These are phyloP conservation scores for Diutina mesorugosa DNA, from an alignment of 1,139 yeast genomes.

Conservation along the genomic window DNA sequence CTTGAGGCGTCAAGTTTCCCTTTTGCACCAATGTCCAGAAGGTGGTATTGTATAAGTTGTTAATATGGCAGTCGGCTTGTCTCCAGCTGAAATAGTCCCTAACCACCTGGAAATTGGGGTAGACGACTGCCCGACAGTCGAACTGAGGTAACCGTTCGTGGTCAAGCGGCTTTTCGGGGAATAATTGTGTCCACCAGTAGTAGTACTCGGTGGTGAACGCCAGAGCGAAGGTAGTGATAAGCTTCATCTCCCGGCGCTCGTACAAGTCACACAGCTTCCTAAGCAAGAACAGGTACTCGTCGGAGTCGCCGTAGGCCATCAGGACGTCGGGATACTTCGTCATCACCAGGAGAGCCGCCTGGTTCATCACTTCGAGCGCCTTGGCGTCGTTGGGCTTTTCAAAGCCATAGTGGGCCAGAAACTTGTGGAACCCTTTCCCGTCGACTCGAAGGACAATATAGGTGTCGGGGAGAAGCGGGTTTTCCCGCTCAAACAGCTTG, in stretches of 20 bases:
- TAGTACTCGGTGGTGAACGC: conserved; percentile 70
- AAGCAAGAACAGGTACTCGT: conserved; percentile 79
- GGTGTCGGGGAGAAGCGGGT: conserved; percentile 62
- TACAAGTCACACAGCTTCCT: conserved; percentile 50
- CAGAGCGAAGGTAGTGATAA: conserved; percentile 72
- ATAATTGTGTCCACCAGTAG: conserved; percentile 48
- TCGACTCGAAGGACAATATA: conserved; percentile 79
- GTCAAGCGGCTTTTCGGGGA: conserved; percentile 30
- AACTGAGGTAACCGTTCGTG: conserved; percentile 60
- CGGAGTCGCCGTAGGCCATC: conserved; percentile 89
- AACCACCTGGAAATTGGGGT: conserved; percentile 51
- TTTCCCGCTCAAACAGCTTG: conserved; percentile 64
- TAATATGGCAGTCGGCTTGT: conserved; percentile 94
- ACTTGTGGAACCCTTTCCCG: conserved; percentile 88
- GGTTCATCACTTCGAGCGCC: conserved; percentile 73
- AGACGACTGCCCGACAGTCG: conserved; percentile 82
- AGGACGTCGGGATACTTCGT: conserved; percentile 55
- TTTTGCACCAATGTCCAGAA: conserved; percentile 76
- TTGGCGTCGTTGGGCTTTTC: conserved; percentile 75
- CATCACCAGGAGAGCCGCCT: conserved; percentile 60
- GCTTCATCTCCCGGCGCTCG: conserved; percentile 70
- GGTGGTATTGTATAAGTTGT: conserved; percentile 82
- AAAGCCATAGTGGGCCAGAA: conserved; percentile 61
- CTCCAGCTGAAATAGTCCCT: conserved; percentile 90
- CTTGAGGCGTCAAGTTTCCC: conserved; percentile 62